phyloP scores from a whole-genome alignment of 164 flowering plant species.

The Piper longum region DNA sequence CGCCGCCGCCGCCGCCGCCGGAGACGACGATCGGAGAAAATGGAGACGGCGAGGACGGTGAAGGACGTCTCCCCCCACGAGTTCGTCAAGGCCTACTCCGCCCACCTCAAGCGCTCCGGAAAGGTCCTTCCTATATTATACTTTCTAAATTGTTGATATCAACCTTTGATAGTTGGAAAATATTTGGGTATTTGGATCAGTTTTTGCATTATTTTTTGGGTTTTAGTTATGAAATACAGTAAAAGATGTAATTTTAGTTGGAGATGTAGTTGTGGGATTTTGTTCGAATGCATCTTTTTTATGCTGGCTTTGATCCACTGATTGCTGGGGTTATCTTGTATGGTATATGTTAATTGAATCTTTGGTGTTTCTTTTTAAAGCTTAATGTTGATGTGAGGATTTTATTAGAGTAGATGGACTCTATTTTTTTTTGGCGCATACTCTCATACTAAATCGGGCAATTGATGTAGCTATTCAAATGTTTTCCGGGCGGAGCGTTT shows the following conservation, averaged over 20 bases:
- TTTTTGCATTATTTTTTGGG: background rate
- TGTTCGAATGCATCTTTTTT: background rate
- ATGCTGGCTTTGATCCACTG: too few species aligned
- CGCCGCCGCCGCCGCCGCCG: slow-evolving; percentile 7
- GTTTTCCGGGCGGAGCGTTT: too few species aligned
- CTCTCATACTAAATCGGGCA: too few species aligned
- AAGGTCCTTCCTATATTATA: slow-evolving; percentile 21
- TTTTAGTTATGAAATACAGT: background rate
- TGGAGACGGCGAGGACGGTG: slow-evolving; percentile 41
- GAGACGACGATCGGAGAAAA: slow-evolving; percentile 2
- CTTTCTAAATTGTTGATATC: too few species aligned
- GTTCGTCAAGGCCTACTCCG: slow-evolving; percentile 54
- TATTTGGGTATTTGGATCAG: background rate
- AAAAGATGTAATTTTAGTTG: background rate
- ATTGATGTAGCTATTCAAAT: too few species aligned
- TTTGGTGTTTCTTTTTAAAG: background rate
- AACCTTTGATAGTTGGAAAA: background rate
- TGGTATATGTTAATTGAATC: background rate
- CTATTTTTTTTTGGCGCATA: too few species aligned
- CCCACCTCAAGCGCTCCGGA: slow-evolving; percentile 68
- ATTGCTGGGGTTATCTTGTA: too few species aligned
- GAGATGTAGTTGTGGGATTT: background rate
- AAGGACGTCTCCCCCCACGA: slow-evolving; percentile 66
- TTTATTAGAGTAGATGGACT: too few species aligned
- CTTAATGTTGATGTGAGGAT: background rate